A percentile compares a stretch with the other conserved stretches of the same genome.
phyloP scores from a whole-genome alignment of 2,329 filamentous ascomycete species.

The Berkeleyomyces rouxiae region DNA sequence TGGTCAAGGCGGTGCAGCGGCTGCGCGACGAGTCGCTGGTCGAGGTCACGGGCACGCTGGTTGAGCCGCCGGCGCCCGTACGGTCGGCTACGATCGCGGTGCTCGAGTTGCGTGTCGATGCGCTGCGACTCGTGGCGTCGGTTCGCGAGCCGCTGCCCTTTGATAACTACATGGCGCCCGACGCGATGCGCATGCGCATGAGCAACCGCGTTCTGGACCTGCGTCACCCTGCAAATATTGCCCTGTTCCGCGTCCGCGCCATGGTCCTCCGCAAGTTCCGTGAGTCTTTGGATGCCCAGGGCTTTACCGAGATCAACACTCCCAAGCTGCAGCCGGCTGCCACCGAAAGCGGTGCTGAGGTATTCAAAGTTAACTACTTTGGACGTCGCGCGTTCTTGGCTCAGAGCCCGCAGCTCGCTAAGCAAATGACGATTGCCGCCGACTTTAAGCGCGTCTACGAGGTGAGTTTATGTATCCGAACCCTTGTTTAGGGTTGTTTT shows the following conservation, averaged over 20 bases:
- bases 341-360: conserved; percentile 78
- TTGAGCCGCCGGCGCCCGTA: conserved; percentile 56
- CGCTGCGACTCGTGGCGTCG: conserved; percentile 34
- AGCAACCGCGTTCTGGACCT: conserved; percentile 69
- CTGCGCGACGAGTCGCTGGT: conserved; percentile 65
- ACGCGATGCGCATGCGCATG: conserved; percentile 47
- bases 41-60: conserved; percentile 56
- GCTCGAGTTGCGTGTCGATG: conserved; percentile 54
- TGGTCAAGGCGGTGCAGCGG: conserved; percentile 78
- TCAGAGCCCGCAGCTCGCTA: conserved; percentile 80
- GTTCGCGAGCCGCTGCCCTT: conserved; percentile 31
- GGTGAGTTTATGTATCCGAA: conserved; percentile 18
- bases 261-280: conserved; percentile 70
- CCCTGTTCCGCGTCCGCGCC: conserved; percentile 75
- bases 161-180: conserved; percentile 28
- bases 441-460: conserved; percentile 86
- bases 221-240: conserved; percentile 70
- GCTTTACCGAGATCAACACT: conserved; percentile 86
- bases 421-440: conserved; percentile 81
- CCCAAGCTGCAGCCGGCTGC: conserved; percentile 82
- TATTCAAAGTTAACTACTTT: conserved; percentile 89
- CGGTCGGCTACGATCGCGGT: conserved; percentile 60
- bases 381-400: conserved; percentile 72
- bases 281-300: conserved; percentile 51
- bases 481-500: background rate